Conservation (phyloP, 768 basidiomycete genomes). For the Boletus rex-veris region DNA sequence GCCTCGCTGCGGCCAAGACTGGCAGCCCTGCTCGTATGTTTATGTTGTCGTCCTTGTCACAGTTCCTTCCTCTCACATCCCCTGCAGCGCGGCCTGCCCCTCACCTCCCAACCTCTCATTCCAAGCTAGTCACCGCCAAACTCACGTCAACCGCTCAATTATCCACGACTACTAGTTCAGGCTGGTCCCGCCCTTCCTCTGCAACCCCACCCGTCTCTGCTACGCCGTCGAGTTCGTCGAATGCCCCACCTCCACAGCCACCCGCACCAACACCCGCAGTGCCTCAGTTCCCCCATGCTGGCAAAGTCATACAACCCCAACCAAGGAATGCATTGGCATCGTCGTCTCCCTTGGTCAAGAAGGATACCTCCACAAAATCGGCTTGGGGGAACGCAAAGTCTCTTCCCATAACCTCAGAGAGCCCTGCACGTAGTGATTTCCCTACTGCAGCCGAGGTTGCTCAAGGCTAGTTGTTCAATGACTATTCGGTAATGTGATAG, state of each 20-base stretch:
- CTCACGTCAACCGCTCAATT: constrained; percentile 65
- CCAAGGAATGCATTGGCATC: constrained; percentile 40
- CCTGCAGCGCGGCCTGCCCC: constrained; percentile 52
- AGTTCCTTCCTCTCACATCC: constrained; percentile 8
- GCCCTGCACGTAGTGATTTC: constrained; percentile 64
- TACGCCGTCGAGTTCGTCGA: constrained; percentile 45
- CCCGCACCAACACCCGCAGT: constrained; percentile 38
- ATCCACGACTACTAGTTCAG: constrained; percentile 55
- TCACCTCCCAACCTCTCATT: constrained; percentile 58
- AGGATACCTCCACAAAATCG: constrained; percentile 41
- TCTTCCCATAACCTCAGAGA: constrained; percentile 34
- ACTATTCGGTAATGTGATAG: not conserved
- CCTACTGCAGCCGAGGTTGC: constrained; percentile 97
- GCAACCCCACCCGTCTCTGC: constrained; percentile 58
- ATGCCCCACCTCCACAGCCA: constrained; percentile 44
- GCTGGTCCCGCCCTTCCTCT: constrained; percentile 80
- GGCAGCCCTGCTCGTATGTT: constrained; percentile 53
- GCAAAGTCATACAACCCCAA: constrained; percentile 66
- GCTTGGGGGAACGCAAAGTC: constrained; percentile 71
- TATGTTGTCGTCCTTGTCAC: constrained; percentile 34
- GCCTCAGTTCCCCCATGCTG: constrained; percentile 53
- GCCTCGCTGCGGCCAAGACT: constrained; percentile 43
- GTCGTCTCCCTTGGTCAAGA: constrained; percentile 34
- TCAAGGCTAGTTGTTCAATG: constrained; percentile 51
- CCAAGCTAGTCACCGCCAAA: constrained; percentile 83